Base-by-base conservation (phyloP, 2,329 filamentous ascomycete species). In the Ophiostoma piceae region DNA sequence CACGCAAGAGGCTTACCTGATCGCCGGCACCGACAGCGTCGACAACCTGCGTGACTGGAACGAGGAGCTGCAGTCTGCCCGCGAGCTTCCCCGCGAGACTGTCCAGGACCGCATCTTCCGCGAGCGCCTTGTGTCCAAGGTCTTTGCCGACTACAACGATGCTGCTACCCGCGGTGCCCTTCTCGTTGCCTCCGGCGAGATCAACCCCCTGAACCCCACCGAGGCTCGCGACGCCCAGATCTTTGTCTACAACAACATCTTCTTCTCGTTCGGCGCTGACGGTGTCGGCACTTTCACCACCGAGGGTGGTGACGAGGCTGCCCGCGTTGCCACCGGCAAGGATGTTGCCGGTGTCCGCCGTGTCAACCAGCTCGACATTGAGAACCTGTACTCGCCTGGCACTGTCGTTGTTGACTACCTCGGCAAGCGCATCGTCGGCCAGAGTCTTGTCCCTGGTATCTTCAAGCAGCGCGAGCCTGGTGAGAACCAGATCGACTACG, bases 221-320 rank as follows among this genome's bases (percentile, higher is more conserved):
- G 95, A 99, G 81, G 89, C 85, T 73, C 88, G 86, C 74, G 94
- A 99, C 78, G 95, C 95, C 3, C 95, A 99, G 79, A 99, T 99
- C 74, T 99, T 97, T 76, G 94, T 99, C 32, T 97, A 98, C 84
- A 98, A 98, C 84, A 99, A 99, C 80, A 93, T 99, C 74, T 99
- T 99, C 83, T 99, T 97, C 83, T 98, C 95, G 0, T 98, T 97
- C 75, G 95, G 95, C 73, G 94, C 95, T 64, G 95, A 99, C 78
- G 96, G 95, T 68, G 95, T 98, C 65, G 94, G 95, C 62, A 99
- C 95, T 19, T 99, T 99, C 79, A 94, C 93, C 12, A 94, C 91
- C 2, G 95, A 99, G 81, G 95, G 95, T 74, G 95, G 95, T 26
- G 94, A 99, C 74, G 95, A 99, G 81, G 95, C 95, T 74, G 95